Evolutionary conservation across 2,329 filamentous ascomycete species (phyloP).

Genomic region (Bertia moriformis): DNA sequence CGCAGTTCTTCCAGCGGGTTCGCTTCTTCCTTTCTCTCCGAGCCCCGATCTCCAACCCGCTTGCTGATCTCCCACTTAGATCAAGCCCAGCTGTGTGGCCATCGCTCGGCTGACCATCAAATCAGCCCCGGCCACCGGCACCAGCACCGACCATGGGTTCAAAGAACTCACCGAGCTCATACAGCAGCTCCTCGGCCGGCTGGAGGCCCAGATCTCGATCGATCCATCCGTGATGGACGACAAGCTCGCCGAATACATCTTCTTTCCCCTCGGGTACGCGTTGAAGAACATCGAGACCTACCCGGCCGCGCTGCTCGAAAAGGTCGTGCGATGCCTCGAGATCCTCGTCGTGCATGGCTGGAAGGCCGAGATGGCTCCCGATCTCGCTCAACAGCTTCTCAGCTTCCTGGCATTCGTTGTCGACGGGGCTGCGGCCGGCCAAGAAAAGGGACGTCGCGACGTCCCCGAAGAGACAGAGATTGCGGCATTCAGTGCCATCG

Average conservation of each 20-base stretch:
- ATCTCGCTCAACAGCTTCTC: constrained; percentile 70
- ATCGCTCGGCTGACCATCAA: no score
- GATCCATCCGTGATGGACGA: constrained; percentile 48
- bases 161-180: constrained; percentile 30
- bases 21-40: no score
- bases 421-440: constrained; percentile 52
- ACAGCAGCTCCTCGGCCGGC: constrained; percentile 26
- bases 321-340: constrained; percentile 60
- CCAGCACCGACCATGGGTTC: constrained; percentile 19
- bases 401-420: constrained; percentile 72
- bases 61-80: no score
- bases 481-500: constrained; percentile 57
- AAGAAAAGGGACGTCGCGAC: constrained; percentile 17
- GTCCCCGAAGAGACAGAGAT: constrained; percentile 61
- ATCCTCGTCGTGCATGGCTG: constrained; percentile 67
- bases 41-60: no score
- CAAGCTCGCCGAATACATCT: constrained; percentile 83
- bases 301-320: constrained; percentile 59
- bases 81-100: no score
- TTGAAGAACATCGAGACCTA: constrained; percentile 63
- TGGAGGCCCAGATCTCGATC: constrained; percentile 24
- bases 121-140: constrained; percentile 26
- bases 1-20: no score
- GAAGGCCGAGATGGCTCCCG: constrained; percentile 54
- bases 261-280: constrained; percentile 81